Evolutionary conservation across 805 yeast species (phyloP).

Genomic region (Cephaloascus albidus): DNA sequence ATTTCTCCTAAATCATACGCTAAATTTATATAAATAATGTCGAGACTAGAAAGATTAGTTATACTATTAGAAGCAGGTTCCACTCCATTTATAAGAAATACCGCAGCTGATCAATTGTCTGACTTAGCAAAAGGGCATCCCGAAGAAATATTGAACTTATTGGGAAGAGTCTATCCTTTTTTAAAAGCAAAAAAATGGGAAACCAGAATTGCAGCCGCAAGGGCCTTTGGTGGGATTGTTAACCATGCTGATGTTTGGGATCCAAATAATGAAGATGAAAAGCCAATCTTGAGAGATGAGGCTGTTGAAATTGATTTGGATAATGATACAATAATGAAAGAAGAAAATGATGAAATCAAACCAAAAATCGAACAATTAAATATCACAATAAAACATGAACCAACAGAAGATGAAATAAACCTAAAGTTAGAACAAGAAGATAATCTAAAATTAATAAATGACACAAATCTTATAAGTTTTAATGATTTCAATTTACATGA

Average conservation of each 20-base stretch:
- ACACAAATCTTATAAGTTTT: constrained; percentile 35
- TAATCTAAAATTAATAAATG: constrained; percentile 29
- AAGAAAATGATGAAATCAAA: constrained; percentile 10
- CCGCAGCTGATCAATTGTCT: constrained; percentile 95
- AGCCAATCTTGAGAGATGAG: too few species aligned
- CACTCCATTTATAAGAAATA: constrained; percentile 83
- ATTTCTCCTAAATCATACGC: too few species aligned
- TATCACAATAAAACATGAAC: constrained; percentile 14
- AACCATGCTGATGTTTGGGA: constrained; percentile 75
- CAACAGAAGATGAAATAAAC: constrained; percentile 16
- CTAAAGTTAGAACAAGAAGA: constrained; percentile 32
- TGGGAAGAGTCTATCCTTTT: constrained; percentile 88
- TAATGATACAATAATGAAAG: constrained; percentile 11
- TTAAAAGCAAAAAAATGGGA: constrained; percentile 86
- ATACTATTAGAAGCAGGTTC: constrained; percentile 84
- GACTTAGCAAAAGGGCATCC: constrained; percentile 93
- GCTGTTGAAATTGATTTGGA: constrained; percentile 12
- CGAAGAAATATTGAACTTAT: constrained; percentile 73
- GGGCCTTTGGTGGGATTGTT: constrained; percentile 91
- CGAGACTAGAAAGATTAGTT: constrained; percentile 49
- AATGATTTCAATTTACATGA: constrained; percentile 41
- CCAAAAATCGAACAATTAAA: constrained; percentile 10
- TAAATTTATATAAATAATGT: constrained; percentile 15
- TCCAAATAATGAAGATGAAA: constrained; percentile 40
- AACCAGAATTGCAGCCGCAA: constrained; percentile 88